Evolutionary conservation across 1,139 yeast genomes (phyloP), one percentile per base, ranked within the genome.

Genomic region (Saccharomyces pastorianus): DNA sequence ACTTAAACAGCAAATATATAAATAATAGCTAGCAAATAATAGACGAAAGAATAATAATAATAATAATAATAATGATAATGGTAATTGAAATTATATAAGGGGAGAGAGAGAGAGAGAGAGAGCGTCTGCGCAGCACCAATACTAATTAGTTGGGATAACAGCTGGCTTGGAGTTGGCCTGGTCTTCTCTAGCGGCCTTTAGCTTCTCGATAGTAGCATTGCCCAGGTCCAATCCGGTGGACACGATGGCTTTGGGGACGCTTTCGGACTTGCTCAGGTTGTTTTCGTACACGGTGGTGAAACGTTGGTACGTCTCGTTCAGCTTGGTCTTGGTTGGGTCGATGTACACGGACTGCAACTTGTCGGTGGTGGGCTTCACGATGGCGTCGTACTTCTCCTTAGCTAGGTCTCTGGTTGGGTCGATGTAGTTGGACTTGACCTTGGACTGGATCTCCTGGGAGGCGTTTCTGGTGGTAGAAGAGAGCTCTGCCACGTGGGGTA

Each of bases 231-330:
- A 56, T 29, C 71, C 70, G 2, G 71, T 68, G 31, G 64, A 58
- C n/a, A 66, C 62, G 23, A 68, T 55, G 5, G 71, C 71, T 23
- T 63, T 61, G 26, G 71, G 70, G n/a, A 68, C 61, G 46, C 66
- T 65, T 46, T 67, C 68, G 46, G 62, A 57, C 52, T 64, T 63
- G 52, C 53, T 61, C 47, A 65, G 51, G 46, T 66, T 66, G 46
- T 58, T 58, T 51, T 66, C 69, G 53, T 67, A 67, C 42, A 60
- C 59, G 6, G 58, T 57, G 1, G 68, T 61, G n/a, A 67, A 67
- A 11, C 64, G 61, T 55, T 66, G 63, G 55, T 64, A 66, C 1
- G 68, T 65, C 42, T 65, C 64, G 31, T 55, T 55, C 23, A 61
- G 48, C 51, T 55, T 60, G 27, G 53, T 55, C 56, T 60, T 62